Evolutionary conservation across 345 rosid genomes (phyloP), one percentile per base, ranked within the genome.

Genomic region (Luvunga scandens): DNA sequence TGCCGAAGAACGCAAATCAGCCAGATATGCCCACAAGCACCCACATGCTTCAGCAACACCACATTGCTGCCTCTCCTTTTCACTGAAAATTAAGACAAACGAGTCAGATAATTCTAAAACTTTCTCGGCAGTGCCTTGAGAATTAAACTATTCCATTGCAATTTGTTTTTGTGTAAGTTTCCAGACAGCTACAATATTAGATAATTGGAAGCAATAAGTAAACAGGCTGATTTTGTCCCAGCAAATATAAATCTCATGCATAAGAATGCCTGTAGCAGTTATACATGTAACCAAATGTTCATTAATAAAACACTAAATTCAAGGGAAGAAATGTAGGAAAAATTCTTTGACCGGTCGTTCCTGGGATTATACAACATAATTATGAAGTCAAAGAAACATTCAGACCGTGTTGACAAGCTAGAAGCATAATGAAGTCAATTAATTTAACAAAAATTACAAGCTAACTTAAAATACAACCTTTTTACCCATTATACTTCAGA

Each of bases 1-100:
- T 75, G 76, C 83, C 0, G 75, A 83, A 72, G 85, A 82, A 82
- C 98, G 98, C 83, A 90, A 36, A 91, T 92, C 90, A 76, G 88
- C 85, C 84, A 96, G 81, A 85, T 96, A 96, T 24, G 88, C 85
- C 99, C 99, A 96, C 86, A 94, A 28, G 78, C 98, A 96, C 78
- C 97, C 98, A 82, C 94, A 90, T 56, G 83, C 83, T 81, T 91
- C 98, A 56, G 88, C 77, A 7, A 87, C 82, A 75, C 90, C 87
- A 84, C 86, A 89, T 69, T 85, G 88, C 67, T 94, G 87, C 83
- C 98, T 87, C 87, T 96, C 99, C 84, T 84, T 93, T 87, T 96
- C 99, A 87, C 99, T 96, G 90, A 72, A 86, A 79, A 42, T 81
- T 27, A 73, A 84, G 24, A 62, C 38, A 66, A 60, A 22, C 1